Conservation (phyloP, 202 grass and related monocot genomes). For the Eragrostis tef region DNA sequence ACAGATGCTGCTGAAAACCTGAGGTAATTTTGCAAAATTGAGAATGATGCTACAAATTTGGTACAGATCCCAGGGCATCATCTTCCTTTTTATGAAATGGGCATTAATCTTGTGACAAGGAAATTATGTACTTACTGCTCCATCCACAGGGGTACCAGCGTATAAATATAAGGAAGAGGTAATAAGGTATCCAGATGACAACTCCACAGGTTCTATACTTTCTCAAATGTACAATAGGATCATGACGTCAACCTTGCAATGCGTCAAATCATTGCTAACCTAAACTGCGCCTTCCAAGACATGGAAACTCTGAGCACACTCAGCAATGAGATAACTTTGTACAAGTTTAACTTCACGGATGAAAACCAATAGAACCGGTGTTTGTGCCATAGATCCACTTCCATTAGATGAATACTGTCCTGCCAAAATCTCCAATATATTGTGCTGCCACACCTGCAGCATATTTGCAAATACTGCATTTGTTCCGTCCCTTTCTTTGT, state of each 20-base stretch:
- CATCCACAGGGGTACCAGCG: not conserved
- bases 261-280: not conserved
- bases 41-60: not conserved
- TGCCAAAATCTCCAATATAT: slow-evolving; percentile 1
- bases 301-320: slow-evolving; percentile 19
- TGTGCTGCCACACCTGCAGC: not conserved
- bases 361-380: not conserved
- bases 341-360: not conserved
- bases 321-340: not conserved
- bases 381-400: not conserved
- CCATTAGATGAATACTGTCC: not conserved
- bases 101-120: not conserved
- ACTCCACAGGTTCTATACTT: not conserved
- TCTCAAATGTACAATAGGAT: slow-evolving; percentile 19
- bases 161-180: not conserved
- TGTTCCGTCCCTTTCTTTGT: not conserved
- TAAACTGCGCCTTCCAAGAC: not conserved
- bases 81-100: too few species aligned
- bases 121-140: not conserved
- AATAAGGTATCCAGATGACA: not conserved
- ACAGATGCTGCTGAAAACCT: not conserved
- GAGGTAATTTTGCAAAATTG: not conserved
- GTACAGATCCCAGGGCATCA: not conserved
- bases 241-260: slow-evolving; percentile 6
- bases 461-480: slow-evolving; percentile 20